Base-by-base conservation (phyloP, 2,329 filamentous ascomycete genomes). In the Talaromyces funiculosus region DNA sequence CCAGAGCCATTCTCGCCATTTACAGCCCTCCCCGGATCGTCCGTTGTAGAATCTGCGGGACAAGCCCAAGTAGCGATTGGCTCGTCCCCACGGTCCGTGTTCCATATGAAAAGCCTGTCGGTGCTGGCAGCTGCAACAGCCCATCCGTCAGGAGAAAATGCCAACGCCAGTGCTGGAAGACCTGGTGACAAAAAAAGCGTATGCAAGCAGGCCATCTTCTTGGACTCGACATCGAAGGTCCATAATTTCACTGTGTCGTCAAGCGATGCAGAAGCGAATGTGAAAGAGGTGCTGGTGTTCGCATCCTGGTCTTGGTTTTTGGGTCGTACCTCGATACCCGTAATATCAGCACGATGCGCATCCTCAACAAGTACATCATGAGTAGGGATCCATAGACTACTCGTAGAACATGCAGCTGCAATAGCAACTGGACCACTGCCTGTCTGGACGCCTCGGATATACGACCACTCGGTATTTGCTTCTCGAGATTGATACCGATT, bases 71-170 rank as follows among this genome's bases (percentile, higher is more conserved):
- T 76, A 37, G 77, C 77, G 67, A 79, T 71, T 9, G 75, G 72
- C 35, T 72, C 70, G 40, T 77, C 74, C 4, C 73, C 73, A n/a
- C 77, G 72, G 54, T 79, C 77, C 37, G 72, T 73, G 63, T 77
- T 78, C 79, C 79, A 81, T 26, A 81, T 78, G 20, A 75, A 74
- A 24, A 80, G 65, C 53, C 67, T 71, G 57, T 78, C 73, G 53
- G 75, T 74, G 62, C 74, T 77, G 22, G 76, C 77, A 45, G 76
- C 78, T 37, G 76, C 74, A 35, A 81, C 66, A 33, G 76, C 75
- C 59, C 76, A 78, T 10, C 78, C 78, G 63, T 81, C 78, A 0
- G 78, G 76, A 5, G 78, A 79, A 64, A 80, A 80, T 33, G 73
- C 69, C 53, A 76, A 67, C 2, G 74, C 71, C 45, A 80, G 71